Base-by-base conservation (phyloP, 2,329 filamentous ascomycete genomes). In the Botrytis galanthina region DNA sequence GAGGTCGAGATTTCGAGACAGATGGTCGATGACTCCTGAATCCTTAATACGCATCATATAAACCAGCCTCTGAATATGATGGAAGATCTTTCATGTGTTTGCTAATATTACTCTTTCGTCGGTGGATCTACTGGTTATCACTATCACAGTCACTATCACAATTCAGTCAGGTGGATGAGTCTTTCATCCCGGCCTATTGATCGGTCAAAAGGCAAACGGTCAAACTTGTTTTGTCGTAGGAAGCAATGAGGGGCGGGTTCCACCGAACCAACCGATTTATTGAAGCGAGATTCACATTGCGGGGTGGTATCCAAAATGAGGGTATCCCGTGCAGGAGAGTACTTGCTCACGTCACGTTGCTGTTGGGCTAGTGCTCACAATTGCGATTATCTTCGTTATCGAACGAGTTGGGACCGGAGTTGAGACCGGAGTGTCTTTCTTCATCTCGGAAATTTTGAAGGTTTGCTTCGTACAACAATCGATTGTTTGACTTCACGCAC, bases 71-170 rank as follows among this genome's bases (percentile, higher is more conserved):
- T 42, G 66, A 12, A 18, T 68, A 32, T 68, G 37, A 18, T 16
- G 12, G 66, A 29, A 68, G n/a, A 48, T 68, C 66, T 68, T 68
- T 68, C 66, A 68, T 48, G 37, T 42, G 48, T 22, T 68, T 68
- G 22, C 48, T 12, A 32, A 32, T 10, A 8, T 57, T 22, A 14
- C 6, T 22, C 48, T 32, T 68, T 44, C 51, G 35, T 32, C 37
- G n/a, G 64, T 57, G 16, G 48, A 57, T 57, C 14, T 42, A 42
- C 18, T 29, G 22, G 32, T 29, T 32, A 68, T 68, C 26, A 68
- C 64, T 32, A 42, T 68, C 66, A 57, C 66, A 22, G 22, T 67
- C 64, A 57, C 48, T 42, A 32, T 68, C 66, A 68, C 37, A 68
- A 68, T 57, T 9, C 20, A 29, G 35, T 68, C 66, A 68, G 66